Base-by-base conservation (phyloP, 2,329 filamentous ascomycete species). In the Penicillium concentricum region DNA sequence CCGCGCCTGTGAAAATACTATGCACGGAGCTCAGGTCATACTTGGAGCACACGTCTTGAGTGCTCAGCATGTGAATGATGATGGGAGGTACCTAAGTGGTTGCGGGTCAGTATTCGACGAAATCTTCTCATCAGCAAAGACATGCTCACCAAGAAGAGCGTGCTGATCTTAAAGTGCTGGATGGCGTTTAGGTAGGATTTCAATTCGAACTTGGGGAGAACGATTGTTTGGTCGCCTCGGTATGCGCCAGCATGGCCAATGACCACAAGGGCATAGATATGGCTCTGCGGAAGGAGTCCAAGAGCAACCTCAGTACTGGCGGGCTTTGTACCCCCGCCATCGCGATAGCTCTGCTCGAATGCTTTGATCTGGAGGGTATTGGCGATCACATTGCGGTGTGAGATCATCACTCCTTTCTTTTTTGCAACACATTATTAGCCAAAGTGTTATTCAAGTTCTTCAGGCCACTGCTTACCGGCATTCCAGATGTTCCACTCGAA, bases 391-490 rank as follows among this genome's bases (percentile, higher is more conserved):
- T 93, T 93, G 37, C 77, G 77, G 69, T 93, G 90, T 4, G 88
- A 89, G 57, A 93, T 89, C 86, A 90, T 91, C 51, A 92, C 90
- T 43, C 89, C 90, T 87, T 92, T 91, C 84, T 89, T 56, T 28
- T 16, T 24, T 18, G 20, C 26, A 18, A 3, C 10, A 22, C 26
- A 13, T 24, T 3, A 43, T 51, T n/a, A 45, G 38, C 30, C 2
- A 16, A 34, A 45, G 5, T 24, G 10, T 32, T 26, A 22, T 32
- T 12, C 9, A 0, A 38, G 2, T 22, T 16, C 3, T 18, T 20
- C n/a, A 8, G 12, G 16, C 35, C 5, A 26, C 10, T 38, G 70
- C 80, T 67, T 78, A 89, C 87, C 16, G 90, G 90, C 37, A 92
- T 75, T 3, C 90, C 90, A 12, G 89, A 92, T 1, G 90, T 93